Base-by-base conservation (phyloP, 148 eudicot genomes). In the Arctostaphylos glauca region DNA sequence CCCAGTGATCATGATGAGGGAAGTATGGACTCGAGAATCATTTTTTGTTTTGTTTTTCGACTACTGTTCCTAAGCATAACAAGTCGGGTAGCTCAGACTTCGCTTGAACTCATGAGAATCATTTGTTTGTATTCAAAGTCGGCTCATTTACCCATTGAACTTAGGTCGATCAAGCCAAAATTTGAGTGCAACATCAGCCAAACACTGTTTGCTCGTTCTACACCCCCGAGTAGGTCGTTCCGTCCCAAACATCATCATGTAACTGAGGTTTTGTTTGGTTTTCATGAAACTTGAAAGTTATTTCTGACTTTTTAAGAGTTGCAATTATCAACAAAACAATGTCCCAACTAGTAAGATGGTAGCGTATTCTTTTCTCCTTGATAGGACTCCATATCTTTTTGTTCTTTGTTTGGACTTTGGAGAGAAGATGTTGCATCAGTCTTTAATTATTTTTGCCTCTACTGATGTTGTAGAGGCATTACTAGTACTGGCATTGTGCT, bases 61-160 rank as follows among this genome's bases (percentile, higher is more conserved):
- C 71, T 23, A 66, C 70, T 25, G 44, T 43, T 25, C 16, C 71
- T 25, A 25, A 23, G 71, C 16, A 66, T 66, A 66, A 25, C 71
- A 12, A 31, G 43, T 12, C 43, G 5, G 41, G 71, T 66, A 15
- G 71, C 38, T 74, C 15, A 74, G 41, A 48, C 77, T 48, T 21
- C 3, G 54, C 15, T 74, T 44, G 31, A 21, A 44, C 13, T 48
- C 50, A 21, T 47, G 55, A 48, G 49, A 48, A 46, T 47, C 38
- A 4, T n/a, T 48, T 15, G 10, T n/a, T 18, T 48, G 53, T 49
- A 48, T 21, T 74, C 48, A 41, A 74, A 74, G 23, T 48, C 1
- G 55, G 77, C 54, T 66, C 71, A 16, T 71, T 71, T 71, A 71
- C 49, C 77, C 41, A 74, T 43, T 5, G 23, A 71, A 48, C 75